These are phyloP conservation scores for Pseudisothecium myosuroides DNA, from an alignment of 225 moss, liverwort and hornwort genomes.

Conservation along the genomic window DNA sequence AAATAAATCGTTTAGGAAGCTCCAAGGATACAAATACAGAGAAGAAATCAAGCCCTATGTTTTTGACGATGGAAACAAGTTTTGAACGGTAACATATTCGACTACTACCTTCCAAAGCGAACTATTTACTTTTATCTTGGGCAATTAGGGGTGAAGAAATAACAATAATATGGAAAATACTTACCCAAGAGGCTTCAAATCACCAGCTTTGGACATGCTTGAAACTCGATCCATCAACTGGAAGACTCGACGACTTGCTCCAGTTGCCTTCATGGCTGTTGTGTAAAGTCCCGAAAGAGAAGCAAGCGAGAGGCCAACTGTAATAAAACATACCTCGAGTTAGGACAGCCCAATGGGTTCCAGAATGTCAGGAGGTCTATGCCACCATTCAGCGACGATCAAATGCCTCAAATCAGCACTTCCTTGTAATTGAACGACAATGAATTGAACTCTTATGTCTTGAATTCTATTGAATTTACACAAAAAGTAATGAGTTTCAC, in stretches of 20 bases:
- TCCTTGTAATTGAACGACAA: background rate
- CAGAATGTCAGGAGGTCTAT: background rate
- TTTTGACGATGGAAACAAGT: no score
- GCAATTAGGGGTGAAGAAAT: background rate
- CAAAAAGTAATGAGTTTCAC: background rate
- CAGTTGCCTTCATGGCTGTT: conserved; percentile 89
- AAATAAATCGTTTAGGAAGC: background rate
- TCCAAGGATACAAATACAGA: background rate
- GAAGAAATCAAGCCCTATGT: background rate
- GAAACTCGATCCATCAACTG: conserved; percentile 83
- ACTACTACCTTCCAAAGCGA: background rate
- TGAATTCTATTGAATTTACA: background rate
- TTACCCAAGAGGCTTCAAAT: conserved; percentile 61
- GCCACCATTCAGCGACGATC: background rate
- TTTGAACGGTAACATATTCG: background rate
- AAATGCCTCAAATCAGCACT: background rate
- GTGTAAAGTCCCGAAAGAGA: conserved; percentile 85
- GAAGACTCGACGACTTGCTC: conserved; percentile 94
- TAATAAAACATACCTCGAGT: background rate
- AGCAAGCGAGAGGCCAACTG: conserved; percentile 89
- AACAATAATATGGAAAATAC: background rate
- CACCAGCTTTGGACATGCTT: conserved; percentile 71
- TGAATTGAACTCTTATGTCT: background rate
- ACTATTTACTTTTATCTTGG: background rate
- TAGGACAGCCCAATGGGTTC: background rate